Conservation (phyloP, 2,329 filamentous ascomycete species). For the Cladophialophora immunda region DNA sequence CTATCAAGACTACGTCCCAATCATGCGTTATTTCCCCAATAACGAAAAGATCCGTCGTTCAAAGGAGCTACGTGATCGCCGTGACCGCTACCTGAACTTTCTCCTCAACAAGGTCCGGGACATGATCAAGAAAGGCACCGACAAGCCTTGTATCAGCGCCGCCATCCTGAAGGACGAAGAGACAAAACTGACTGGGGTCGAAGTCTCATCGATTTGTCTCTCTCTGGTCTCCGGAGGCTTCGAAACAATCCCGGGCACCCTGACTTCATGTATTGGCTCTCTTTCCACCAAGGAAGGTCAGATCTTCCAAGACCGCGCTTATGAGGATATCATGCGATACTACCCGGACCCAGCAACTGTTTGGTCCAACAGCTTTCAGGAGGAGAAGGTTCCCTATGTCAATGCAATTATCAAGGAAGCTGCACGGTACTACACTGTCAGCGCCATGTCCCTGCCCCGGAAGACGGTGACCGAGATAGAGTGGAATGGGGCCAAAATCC, state of each 20-base stretch:
- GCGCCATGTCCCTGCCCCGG: slow-evolving; percentile 75
- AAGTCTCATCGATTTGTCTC: slow-evolving; percentile 77
- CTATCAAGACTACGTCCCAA: slow-evolving; percentile 79
- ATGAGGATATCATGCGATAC: slow-evolving; percentile 70
- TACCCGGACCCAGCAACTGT: slow-evolving; percentile 71
- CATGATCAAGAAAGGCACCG: slow-evolving; percentile 65
- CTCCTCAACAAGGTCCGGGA: slow-evolving; percentile 65
- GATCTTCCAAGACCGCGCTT: slow-evolving; percentile 71
- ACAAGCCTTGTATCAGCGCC: slow-evolving; percentile 70
- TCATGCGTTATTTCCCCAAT: slow-evolving; percentile 68
- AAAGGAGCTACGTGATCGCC: slow-evolving; percentile 67
- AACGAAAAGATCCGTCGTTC: slow-evolving; percentile 62
- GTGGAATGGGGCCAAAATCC: slow-evolving; percentile 71
- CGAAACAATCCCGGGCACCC: slow-evolving; percentile 77
- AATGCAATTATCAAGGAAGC: slow-evolving; percentile 79
- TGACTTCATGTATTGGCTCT: slow-evolving; percentile 76
- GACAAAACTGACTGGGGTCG: slow-evolving; percentile 70
- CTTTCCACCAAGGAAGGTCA: slow-evolving; percentile 70
- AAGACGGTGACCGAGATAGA: slow-evolving; percentile 72
- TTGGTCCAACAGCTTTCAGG: slow-evolving; percentile 71
- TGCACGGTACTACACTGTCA: slow-evolving; percentile 76
- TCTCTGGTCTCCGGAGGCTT: slow-evolving; percentile 80
- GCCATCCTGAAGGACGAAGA: slow-evolving; percentile 73
- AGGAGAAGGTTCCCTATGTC: slow-evolving; percentile 76
- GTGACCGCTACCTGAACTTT: slow-evolving; percentile 69